Evolutionary conservation across 129 eudicot species (phyloP).

Genomic region (Calendula officinalis): DNA sequence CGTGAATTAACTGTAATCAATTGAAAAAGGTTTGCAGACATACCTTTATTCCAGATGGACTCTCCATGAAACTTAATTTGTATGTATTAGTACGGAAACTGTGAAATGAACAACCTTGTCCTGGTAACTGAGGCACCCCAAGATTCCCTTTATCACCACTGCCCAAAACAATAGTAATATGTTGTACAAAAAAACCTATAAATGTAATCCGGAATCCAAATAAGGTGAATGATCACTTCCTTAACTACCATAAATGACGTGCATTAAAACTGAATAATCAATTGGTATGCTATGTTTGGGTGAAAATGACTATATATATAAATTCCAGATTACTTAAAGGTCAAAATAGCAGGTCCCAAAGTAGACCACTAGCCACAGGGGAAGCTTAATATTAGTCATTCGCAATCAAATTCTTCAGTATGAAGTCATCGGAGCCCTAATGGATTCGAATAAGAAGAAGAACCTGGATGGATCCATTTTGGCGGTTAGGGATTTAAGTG

Average conservation of each 20-base stretch:
- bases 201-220: not conserved
- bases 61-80: slow-evolving; percentile 95
- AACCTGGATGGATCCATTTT: slow-evolving; percentile 98
- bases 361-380: too few species aligned
- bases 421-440: not conserved
- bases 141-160: slow-evolving; percentile 90
- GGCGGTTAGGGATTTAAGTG: slow-evolving; percentile 89
- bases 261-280: not conserved
- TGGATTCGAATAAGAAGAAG: not conserved
- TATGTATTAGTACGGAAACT: slow-evolving; percentile 94
- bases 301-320: too few species aligned
- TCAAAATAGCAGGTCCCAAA: too few species aligned
- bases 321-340: too few species aligned
- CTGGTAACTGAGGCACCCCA: slow-evolving; percentile 94
- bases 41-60: slow-evolving; percentile 98
- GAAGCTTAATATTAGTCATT: not conserved
- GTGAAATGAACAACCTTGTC: slow-evolving; percentile 97
- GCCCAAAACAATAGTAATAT: slow-evolving; percentile 26
- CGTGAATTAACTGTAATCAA: slow-evolving; percentile 9
- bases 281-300: not conserved
- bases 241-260: too few species aligned
- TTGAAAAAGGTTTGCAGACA: slow-evolving; percentile 6
- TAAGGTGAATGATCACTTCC: too few species aligned
- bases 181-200: not conserved
- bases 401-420: not conserved